Evolutionary conservation across 1,139 yeast genomes (phyloP).

Genomic region (Debaryomyces sp.): DNA sequence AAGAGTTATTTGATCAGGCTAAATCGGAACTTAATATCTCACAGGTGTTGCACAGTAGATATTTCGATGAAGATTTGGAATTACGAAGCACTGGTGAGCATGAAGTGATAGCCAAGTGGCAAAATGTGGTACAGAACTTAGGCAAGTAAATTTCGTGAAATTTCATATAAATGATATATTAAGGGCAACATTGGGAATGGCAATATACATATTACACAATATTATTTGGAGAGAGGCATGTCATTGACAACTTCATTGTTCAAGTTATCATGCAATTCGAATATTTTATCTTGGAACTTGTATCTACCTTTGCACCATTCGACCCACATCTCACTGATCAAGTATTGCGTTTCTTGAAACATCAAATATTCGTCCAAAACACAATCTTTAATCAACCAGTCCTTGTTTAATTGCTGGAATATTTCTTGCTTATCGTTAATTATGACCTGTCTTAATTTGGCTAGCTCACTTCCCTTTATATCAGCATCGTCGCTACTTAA

Average conservation of each 20-base stretch:
- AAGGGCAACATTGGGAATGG: not conserved
- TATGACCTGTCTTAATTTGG: slow-evolving; percentile 55
- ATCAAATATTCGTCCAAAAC: slow-evolving; percentile 72
- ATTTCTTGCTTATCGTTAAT: slow-evolving; percentile 64
- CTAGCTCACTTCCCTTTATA: slow-evolving; percentile 70
- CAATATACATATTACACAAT: not conserved
- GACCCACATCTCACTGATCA: slow-evolving; percentile 70
- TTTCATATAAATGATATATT: not conserved
- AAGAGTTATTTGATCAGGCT: slow-evolving; percentile 35
- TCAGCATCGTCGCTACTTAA: slow-evolving; percentile 67
- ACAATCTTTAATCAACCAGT: slow-evolving; percentile 82
- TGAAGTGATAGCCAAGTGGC: slow-evolving; percentile 32
- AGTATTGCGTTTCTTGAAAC: slow-evolving; percentile 83
- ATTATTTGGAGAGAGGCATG: slow-evolving; percentile 52
- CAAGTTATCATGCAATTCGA: slow-evolving; percentile 61
- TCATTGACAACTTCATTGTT: slow-evolving; percentile 60
- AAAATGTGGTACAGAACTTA: slow-evolving; percentile 10
- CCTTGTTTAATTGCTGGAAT: slow-evolving; percentile 68
- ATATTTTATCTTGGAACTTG: slow-evolving; percentile 48
- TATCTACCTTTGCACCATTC: slow-evolving; percentile 72
- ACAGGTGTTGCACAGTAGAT: slow-evolving; percentile 49
- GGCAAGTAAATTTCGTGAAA: not conserved
- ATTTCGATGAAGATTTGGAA: slow-evolving; percentile 54
- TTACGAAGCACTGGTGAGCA: slow-evolving; percentile 26
- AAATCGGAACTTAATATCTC: slow-evolving; percentile 53